A percentile compares a stretch with the other conserved stretches of the same genome.
These are phyloP conservation scores for Saccharomycopsis babjevae DNA, from an alignment of 805 yeast species.

Conservation along the genomic window DNA sequence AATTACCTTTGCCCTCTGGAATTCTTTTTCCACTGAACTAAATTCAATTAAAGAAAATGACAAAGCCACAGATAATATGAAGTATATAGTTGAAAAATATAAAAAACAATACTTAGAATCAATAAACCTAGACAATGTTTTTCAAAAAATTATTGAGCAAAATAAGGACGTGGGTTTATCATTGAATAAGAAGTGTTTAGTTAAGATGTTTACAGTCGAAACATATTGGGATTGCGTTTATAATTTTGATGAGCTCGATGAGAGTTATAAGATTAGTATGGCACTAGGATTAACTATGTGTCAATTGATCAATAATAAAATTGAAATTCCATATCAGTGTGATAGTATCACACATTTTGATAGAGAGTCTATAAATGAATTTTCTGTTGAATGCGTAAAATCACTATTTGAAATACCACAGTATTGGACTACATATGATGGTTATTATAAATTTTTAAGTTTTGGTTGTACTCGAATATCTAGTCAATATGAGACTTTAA, in stretches of 20 bases:
- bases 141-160: background rate
- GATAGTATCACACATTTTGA: background rate
- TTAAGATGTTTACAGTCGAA: background rate
- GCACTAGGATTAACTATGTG: slow-evolving; percentile 1
- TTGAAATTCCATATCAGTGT: background rate
- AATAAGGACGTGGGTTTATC: background rate
- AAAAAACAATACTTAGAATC: background rate
- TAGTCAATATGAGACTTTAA: slow-evolving; percentile 2
- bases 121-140: background rate
- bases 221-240: slow-evolving; percentile 1
- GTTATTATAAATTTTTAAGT: slow-evolving; percentile 10
- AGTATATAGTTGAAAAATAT: background rate
- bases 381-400: background rate
- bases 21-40: background rate
- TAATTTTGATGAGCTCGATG: background rate
- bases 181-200: background rate
- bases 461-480: slow-evolving; percentile 14
- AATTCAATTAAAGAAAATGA: background rate
- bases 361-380: background rate
- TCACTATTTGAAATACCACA: slow-evolving; percentile 14
- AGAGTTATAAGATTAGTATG: background rate
- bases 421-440: slow-evolving; percentile 17
- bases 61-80: background rate
- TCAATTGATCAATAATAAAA: background rate
- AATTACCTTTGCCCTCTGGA: background rate